Evolutionary conservation across 352 stramenopile genomes (phyloP), one percentile per base, ranked within the genome.

Genomic region (Pythium scleroteichum): DNA sequence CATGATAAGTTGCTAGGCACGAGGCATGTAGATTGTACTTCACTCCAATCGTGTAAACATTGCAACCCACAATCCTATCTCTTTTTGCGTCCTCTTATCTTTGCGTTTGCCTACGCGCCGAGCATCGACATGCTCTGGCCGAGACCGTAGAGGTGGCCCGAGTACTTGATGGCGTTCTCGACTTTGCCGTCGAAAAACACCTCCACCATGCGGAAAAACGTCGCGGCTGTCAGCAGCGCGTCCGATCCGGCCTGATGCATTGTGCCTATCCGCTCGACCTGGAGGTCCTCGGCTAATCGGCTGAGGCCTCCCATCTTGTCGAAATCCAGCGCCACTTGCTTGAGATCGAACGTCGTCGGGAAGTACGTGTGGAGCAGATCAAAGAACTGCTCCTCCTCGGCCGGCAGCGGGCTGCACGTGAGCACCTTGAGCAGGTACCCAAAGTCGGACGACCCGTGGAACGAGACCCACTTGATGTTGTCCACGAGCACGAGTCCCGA

Each of bases 211-310:
- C 92, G 92, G 75, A 97, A 97, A 66, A 97, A 97, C 22, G 90
- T 94, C 41, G 89, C 85, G 40, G 89, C 90, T 17, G 97, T 99
- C 52, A 99, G 86, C 40, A 99, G 76, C 23, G 90, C 96, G 72
- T 99, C 97, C 23, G 88, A 98, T 50, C 97, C 97, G 48, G 97
- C 97, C 80, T 99, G 97, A 87, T 99, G 97, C 92, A 99, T 99
- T 23, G 90, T 97, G 47, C 97, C 97, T 85, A 99, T 97, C 79
- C 97, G 91, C 69, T 98, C 94, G 67, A 98, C 98, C 42, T 95
- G 87, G 10, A 99, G 78, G 67, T 98, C 95, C 73, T 99, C 96
- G 4, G 96, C 97, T 41, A 99, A 82, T 35, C 95, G 90, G 67
- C 97, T 97, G 29, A 99, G 83, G 14, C 97, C 97, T 49, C 97